Evolutionary conservation across 257 asterid genomes (phyloP).

Genomic region (Solanum tarijense): DNA sequence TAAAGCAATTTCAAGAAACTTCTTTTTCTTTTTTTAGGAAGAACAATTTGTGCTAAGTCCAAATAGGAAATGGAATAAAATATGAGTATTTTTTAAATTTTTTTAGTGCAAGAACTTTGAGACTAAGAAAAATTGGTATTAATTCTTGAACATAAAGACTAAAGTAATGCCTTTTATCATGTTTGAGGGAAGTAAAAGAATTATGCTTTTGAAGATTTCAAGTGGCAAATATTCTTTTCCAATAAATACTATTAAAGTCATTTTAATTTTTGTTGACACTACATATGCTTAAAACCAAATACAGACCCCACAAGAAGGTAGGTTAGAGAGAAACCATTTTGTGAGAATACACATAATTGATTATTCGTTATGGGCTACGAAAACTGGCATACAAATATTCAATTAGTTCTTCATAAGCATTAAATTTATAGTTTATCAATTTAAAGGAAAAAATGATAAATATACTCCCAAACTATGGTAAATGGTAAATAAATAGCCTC

Average conservation of each 20-base stretch:
- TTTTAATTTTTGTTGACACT: background rate
- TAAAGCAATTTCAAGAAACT: background rate
- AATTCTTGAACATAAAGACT: constrained; percentile 26
- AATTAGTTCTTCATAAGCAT: background rate
- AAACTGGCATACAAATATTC: background rate
- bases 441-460: background rate
- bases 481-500: no score
- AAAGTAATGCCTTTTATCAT: constrained; percentile 25
- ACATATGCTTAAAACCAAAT: background rate
- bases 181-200: constrained; percentile 10
- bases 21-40: background rate
- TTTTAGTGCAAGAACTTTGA: background rate
- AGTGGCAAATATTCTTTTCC: constrained; percentile 15
- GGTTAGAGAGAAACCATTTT: background rate
- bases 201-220: constrained; percentile 2
- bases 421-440: background rate
- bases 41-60: background rate
- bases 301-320: background rate
- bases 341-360: background rate
- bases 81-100: background rate
- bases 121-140: constrained; percentile 3
- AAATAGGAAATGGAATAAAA: background rate
- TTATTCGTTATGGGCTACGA: background rate
- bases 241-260: background rate
- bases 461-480: no score